Conservation (phyloP, 768 basidiomycete genomes). For the Russula compacta region DNA sequence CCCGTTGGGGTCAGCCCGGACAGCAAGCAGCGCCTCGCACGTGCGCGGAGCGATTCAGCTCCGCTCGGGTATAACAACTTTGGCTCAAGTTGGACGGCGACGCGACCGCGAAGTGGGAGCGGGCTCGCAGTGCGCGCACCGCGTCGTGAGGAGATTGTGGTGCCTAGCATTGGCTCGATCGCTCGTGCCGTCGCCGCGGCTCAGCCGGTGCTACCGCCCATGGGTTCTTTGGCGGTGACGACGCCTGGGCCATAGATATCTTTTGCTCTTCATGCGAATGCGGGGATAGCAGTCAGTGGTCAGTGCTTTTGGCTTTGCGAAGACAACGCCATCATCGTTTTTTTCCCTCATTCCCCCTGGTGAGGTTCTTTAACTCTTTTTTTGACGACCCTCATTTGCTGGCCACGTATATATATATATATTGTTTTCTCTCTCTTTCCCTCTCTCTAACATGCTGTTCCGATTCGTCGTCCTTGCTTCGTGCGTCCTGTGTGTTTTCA, state of each 20-base stretch:
- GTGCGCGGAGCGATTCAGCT: constrained; percentile 62
- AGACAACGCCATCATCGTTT: not conserved
- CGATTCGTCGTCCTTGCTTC: not conserved
- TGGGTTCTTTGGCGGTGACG: constrained; percentile 8
- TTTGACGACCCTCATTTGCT: constrained; percentile 4
- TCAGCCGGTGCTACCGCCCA: constrained; percentile 6
- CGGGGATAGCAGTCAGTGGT: not conserved
- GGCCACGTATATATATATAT: not conserved
- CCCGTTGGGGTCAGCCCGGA: constrained; percentile 10
- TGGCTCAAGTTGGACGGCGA: constrained; percentile 27
- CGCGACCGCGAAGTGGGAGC: constrained; percentile 31
- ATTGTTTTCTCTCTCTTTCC: not conserved
- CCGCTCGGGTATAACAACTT: constrained; percentile 46
- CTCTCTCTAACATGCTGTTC: not conserved
- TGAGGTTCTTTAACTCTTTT: not conserved
- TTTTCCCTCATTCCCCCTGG: not conserved
- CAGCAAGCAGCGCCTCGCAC: constrained; percentile 35
- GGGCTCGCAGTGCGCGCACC: constrained; percentile 25
- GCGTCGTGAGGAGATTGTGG: constrained; percentile 16
- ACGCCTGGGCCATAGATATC: constrained; percentile 14
- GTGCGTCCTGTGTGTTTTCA: not conserved
- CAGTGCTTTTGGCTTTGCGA: not conserved
- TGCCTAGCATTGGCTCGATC: constrained; percentile 17
- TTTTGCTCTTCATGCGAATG: not conserved
- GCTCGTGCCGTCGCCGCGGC: constrained; percentile 5